phyloP scores from a whole-genome alignment of 768 basidiomycete genomes.

The Leccinum uliginosum region DNA sequence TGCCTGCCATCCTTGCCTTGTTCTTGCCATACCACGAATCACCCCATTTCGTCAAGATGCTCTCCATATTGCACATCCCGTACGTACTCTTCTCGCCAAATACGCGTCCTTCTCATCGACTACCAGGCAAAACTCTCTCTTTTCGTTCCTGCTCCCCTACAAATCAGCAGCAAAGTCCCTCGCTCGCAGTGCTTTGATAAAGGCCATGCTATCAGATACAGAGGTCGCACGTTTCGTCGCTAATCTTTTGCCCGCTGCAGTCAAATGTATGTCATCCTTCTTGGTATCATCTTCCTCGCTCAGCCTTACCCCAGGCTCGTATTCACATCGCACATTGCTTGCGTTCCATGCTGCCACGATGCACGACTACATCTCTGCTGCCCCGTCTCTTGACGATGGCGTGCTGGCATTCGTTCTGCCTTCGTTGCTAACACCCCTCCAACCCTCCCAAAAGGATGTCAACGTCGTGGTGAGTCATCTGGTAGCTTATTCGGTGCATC shows the following conservation, averaged over 20 bases:
- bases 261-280: slow-evolving; percentile 36
- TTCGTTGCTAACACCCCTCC: slow-evolving; percentile 57
- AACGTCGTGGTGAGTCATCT: slow-evolving; percentile 43
- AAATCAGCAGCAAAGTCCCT: slow-evolving; percentile 74
- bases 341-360: slow-evolving; percentile 79
- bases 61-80: slow-evolving; percentile 79
- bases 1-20: slow-evolving; percentile 66
- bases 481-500: not conserved
- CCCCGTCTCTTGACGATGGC: slow-evolving; percentile 58
- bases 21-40: slow-evolving; percentile 96
- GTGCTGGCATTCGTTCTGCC: slow-evolving; percentile 62
- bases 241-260: slow-evolving; percentile 54
- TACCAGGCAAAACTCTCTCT: slow-evolving; percentile 53
- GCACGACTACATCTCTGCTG: slow-evolving; percentile 71
- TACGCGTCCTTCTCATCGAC: slow-evolving; percentile 1
- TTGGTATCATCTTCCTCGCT: not conserved
- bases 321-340: slow-evolving; percentile 65
- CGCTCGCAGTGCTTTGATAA: slow-evolving; percentile 68
- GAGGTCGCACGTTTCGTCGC: slow-evolving; percentile 72
- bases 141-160: slow-evolving; percentile 69
- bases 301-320: slow-evolving; percentile 26
- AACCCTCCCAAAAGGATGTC: slow-evolving; percentile 42
- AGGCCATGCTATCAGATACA: slow-evolving; percentile 67
- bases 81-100: slow-evolving; percentile 29
- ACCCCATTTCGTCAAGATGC: slow-evolving; percentile 89